These are phyloP conservation scores for Calonectria leucothoes DNA, from an alignment of 2,329 filamentous ascomycete species.

Conservation along the genomic window DNA sequence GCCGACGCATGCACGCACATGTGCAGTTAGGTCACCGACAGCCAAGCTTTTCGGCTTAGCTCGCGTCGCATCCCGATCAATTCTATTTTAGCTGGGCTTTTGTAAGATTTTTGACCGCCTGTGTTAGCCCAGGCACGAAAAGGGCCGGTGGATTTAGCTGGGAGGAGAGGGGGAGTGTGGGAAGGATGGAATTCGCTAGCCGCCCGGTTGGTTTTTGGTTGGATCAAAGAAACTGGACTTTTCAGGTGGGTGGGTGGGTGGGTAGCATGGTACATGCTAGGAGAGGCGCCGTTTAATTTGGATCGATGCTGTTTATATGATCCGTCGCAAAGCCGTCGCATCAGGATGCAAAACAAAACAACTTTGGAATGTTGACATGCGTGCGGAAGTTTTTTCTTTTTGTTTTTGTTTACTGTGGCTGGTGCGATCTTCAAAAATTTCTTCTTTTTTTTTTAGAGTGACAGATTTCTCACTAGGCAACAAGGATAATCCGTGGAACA, in stretches of 20 bases:
- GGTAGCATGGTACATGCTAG: conserved; percentile 4
- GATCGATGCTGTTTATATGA: not conserved
- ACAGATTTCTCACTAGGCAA: not conserved
- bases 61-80: not conserved
- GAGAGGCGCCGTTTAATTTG: not conserved
- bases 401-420: not conserved
- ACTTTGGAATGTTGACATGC: not conserved
- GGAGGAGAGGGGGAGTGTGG: not conserved
- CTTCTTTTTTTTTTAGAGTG: not conserved
- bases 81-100: not conserved
- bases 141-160: not conserved
- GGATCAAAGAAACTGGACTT: not conserved
- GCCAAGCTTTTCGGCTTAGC: not conserved
- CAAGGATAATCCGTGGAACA: not conserved
- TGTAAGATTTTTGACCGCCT: conserved; percentile 1
- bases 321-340: not conserved
- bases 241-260: conserved; percentile 1
- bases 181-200: not conserved
- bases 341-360: not conserved
- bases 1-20: not conserved
- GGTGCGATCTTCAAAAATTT: not conserved
- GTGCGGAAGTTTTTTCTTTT: not conserved
- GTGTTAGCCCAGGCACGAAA: not conserved
- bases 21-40: not conserved
- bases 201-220: not conserved